Evolutionary conservation across 331 rosid species (phyloP), one percentile per base, ranked within the genome.

Genomic region (Phaseolus coccineus): DNA sequence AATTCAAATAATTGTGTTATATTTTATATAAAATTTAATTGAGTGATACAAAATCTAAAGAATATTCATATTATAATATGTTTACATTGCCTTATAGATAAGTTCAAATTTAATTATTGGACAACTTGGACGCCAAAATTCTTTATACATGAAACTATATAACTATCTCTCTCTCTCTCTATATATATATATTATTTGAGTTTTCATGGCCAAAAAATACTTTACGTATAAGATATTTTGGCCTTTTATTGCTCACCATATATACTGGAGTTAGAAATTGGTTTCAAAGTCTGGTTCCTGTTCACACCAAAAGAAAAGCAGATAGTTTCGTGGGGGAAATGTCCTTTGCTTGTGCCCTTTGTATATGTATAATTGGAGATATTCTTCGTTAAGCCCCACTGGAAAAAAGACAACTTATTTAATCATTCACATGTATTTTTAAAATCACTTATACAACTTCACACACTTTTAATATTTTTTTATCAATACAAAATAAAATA

Each of bases 81-180:
- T 70, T 16, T 56, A 59, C 58, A 51, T 22, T 61, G 85, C 44
- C 48, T 15, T 39, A 55, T 24, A 55, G 77, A 83, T 73, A 73
- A 73, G 77, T 24, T 50, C 73, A 50, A 71, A 74, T 66, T 68
- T 40, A 84, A 80, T 75, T 25, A 75, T 84, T 79, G 42, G 46
- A 51, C 15, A 74, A 74, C 61, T 56, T 58, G 19, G 39, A 58
- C 30, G 35, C 33, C 35, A 27, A 28, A 58, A 28, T 27, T 27
- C n/a, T 4, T 57, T 4, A 58, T 27, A 39, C 65, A 5, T 58
- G 65, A 58, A 58, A 25, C 3, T 57, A 19, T 19, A 19, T 19
- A 19, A 19, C 22, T 19, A 19, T 19, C 22, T 19, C 22, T 19
- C 22, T 19, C 22, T 19, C 22, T 19, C 22, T 19, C 22, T 19